These are phyloP conservation scores for Xanthoceras sorbifolium DNA, from an alignment of 345 rosid genomes.

Conservation along the genomic window DNA sequence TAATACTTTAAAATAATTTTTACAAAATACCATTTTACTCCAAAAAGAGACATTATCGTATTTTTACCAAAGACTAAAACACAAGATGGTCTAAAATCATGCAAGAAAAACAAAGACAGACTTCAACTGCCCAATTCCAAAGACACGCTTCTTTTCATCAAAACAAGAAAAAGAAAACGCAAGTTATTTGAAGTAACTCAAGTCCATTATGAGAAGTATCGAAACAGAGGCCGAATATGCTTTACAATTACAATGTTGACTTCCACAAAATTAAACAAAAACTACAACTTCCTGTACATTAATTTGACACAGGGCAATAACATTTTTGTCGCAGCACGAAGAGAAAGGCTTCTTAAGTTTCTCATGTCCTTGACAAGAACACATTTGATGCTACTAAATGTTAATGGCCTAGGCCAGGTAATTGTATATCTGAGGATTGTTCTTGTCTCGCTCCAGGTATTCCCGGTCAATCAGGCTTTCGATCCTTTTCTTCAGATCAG, in stretches of 20 bases:
- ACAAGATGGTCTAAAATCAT: too few species aligned
- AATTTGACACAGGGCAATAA: conserved; percentile 19
- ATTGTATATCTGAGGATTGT: conserved; percentile 94
- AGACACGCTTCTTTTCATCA: conserved; percentile 15
- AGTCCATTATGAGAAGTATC: conserved; percentile 14
- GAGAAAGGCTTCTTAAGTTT: conserved; percentile 12
- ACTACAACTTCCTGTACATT: conserved; percentile 43
- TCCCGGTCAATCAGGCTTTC: conserved; percentile 96
- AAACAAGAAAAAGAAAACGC: background rate
- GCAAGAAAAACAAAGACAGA: background rate
- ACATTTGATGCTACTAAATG: background rate
- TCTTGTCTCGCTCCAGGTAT: conserved; percentile 98
- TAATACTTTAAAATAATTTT: too few species aligned
- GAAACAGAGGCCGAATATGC: conserved; percentile 24
- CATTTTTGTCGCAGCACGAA: background rate
- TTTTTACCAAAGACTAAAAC: background rate
- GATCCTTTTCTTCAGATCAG: conserved; percentile 96
- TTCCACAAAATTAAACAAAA: conserved; percentile 17
- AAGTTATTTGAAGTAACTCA: conserved; percentile 19
- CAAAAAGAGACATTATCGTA: too few species aligned
- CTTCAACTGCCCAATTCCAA: background rate
- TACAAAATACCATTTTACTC: too few species aligned
- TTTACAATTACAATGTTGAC: conserved; percentile 40
- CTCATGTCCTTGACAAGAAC: conserved; percentile 28
- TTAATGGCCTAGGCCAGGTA: conserved; percentile 63